Evolutionary conservation across 306 rosid genomes (phyloP).

Genomic region (Begonia fuchsioides): DNA sequence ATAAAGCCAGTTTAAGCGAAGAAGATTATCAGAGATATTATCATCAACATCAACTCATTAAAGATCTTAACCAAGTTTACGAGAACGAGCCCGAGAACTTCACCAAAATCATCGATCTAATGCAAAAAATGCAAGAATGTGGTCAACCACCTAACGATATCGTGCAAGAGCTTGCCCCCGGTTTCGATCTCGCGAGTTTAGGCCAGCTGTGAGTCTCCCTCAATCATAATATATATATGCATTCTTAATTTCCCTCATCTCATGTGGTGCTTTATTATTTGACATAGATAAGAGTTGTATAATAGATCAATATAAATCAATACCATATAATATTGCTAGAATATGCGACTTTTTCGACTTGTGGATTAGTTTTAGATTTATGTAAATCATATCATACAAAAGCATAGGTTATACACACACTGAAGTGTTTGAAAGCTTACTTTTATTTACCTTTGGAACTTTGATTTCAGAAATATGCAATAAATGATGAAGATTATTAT

Average conservation of each 20-base stretch:
- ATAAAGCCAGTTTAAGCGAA: constrained; percentile 56
- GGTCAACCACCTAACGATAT: constrained; percentile 93
- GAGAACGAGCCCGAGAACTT: constrained; percentile 64
- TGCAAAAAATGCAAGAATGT: constrained; percentile 99
- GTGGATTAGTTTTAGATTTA: too few species aligned
- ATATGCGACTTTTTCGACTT: too few species aligned
- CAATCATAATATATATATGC: not conserved
- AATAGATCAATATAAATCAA: too few species aligned
- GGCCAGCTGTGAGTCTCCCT: constrained; percentile 67
- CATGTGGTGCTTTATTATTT: too few species aligned
- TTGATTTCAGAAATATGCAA: not conserved
- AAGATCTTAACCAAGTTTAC: constrained; percentile 57
- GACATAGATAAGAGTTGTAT: too few species aligned
- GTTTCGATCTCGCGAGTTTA: constrained; percentile 60
- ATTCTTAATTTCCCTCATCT: too few species aligned
- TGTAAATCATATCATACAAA: too few species aligned
- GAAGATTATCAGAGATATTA: constrained; percentile 62
- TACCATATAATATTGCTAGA: too few species aligned
- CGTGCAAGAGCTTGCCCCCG: constrained; percentile 78
- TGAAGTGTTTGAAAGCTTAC: too few species aligned
- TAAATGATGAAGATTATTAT: constrained; percentile 2
- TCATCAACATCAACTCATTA: constrained; percentile 48
- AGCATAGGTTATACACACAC: too few species aligned
- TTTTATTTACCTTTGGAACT: too few species aligned
- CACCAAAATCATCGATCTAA: constrained; percentile 70